These are phyloP conservation scores for Salix exigua DNA, from an alignment of 345 rosid genomes.

Conservation along the genomic window DNA sequence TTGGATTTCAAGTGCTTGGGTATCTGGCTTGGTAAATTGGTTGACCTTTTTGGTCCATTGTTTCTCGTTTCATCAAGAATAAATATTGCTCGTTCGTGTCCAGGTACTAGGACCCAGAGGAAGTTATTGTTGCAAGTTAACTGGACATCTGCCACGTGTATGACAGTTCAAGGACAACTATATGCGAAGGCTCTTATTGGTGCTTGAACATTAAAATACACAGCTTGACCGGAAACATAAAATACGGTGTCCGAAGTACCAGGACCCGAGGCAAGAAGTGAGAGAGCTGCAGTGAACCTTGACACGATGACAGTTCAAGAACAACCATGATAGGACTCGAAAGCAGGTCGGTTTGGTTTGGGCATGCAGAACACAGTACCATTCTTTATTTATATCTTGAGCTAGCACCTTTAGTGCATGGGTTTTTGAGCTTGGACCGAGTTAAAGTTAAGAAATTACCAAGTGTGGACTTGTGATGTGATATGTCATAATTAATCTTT, in stretches of 20 bases:
- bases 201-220: background rate
- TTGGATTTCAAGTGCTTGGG: background rate
- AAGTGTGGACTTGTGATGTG: too few species aligned
- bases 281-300: conserved; percentile 12
- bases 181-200: background rate
- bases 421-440: background rate
- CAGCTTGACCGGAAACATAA: background rate
- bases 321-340: conserved; percentile 13
- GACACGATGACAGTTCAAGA: conserved; percentile 24
- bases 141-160: conserved; percentile 37
- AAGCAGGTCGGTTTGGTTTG: background rate
- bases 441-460: background rate
- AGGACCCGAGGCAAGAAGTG: background rate
- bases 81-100: conserved; percentile 7
- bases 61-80: background rate
- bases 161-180: conserved; percentile 39
- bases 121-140: conserved; percentile 6
- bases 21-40: conserved; percentile 12
- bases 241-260: conserved; percentile 8
- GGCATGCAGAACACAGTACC: background rate
- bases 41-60: conserved; percentile 28
- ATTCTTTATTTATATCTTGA: background rate
- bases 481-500: too few species aligned
- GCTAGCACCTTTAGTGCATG: background rate
- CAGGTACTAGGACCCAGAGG: conserved; percentile 19